These are phyloP conservation scores for Viola pubescens DNA, from an alignment of 441 rosid genomes.

Conservation along the genomic window DNA sequence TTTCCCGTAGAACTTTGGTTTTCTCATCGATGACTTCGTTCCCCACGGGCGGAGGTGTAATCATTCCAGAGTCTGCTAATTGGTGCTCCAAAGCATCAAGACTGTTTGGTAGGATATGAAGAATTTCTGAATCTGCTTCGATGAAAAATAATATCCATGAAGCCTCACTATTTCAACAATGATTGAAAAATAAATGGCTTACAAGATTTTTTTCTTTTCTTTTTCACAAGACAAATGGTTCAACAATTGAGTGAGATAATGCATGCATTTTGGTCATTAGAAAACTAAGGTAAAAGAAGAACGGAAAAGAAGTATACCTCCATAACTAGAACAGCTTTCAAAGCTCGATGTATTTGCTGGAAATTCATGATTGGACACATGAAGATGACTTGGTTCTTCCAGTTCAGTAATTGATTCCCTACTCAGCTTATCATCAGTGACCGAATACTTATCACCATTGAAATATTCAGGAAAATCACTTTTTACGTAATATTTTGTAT, in stretches of 20 bases:
- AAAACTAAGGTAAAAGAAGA: not conserved
- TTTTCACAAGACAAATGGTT: too few species aligned
- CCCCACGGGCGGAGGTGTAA: conserved; percentile 1
- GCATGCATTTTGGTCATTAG: too few species aligned
- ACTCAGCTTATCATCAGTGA: conserved; percentile 11
- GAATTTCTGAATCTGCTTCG: not conserved
- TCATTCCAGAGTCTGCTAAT: conserved; percentile 14
- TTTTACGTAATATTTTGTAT: conserved; percentile 3
- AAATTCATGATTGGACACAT: conserved; percentile 4
- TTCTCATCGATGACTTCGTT: conserved; percentile 11
- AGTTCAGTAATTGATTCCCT: conserved; percentile 13
- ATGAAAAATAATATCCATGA: not conserved
- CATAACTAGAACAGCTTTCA: conserved; percentile 14
- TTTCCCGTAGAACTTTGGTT: conserved; percentile 15
- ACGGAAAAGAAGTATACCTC: conserved; percentile 25
- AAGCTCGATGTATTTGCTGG: conserved; percentile 14
- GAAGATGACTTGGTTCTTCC: conserved; percentile 20
- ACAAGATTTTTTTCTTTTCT: not conserved
- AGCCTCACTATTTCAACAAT: not conserved
- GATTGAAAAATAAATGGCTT: not conserved
- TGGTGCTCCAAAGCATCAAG: conserved; percentile 6
- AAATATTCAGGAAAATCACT: conserved; percentile 15
- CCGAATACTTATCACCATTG: conserved; percentile 8
- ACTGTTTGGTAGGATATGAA: not conserved
- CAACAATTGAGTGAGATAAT: too few species aligned